Percentiles rank a stretch among this genome's conserved stretches.
These are phyloP conservation scores for Lactarius pseudohatsudake DNA, from an alignment of 768 basidiomycete species.

Conservation along the genomic window DNA sequence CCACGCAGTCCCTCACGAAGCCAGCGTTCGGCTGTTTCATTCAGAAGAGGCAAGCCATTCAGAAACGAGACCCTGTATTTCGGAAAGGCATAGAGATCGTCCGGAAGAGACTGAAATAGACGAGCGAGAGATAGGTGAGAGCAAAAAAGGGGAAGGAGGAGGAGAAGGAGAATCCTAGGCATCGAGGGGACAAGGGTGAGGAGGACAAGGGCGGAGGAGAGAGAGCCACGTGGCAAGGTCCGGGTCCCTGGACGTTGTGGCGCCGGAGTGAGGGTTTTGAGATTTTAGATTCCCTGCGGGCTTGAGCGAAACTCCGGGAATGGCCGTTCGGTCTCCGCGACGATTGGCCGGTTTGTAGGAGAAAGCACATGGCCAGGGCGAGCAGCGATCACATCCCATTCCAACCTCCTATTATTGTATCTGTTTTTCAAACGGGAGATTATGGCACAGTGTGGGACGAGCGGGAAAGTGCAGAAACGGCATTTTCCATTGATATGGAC, in stretches of 20 bases:
- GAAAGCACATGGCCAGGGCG: conserved; percentile 25
- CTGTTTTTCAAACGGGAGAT: conserved; percentile 14
- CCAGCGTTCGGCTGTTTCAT: conserved; percentile 76
- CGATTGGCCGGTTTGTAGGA: conserved; percentile 16
- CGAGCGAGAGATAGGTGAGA: conserved; percentile 25
- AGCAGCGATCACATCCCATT: conserved; percentile 4
- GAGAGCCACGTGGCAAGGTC: conserved; percentile 25
- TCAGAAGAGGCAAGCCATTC: conserved; percentile 70
- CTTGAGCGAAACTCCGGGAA: conserved; percentile 22
- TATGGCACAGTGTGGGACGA: conserved; percentile 25
- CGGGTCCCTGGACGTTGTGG: conserved; percentile 31
- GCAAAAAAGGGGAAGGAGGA: conserved; percentile 5
- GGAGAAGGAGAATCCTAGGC: background rate
- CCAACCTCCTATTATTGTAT: background rate
- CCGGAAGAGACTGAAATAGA: conserved; percentile 68
- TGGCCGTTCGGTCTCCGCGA: conserved; percentile 29
- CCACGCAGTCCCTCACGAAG: conserved; percentile 67
- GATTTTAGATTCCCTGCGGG: conserved; percentile 17
- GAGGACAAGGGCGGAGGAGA: conserved; percentile 18
- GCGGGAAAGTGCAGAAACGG: conserved; percentile 28
- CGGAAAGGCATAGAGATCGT: conserved; percentile 79
- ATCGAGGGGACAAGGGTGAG: conserved; percentile 32
- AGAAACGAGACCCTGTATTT: conserved; percentile 80
- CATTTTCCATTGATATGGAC: conserved; percentile 31
- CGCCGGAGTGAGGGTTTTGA: conserved; percentile 20